A percentile compares a stretch with the other conserved stretches of the same genome.
Evolutionary conservation across 106 monocot species (phyloP).

Genomic region (Phalaenopsis equestris): DNA sequence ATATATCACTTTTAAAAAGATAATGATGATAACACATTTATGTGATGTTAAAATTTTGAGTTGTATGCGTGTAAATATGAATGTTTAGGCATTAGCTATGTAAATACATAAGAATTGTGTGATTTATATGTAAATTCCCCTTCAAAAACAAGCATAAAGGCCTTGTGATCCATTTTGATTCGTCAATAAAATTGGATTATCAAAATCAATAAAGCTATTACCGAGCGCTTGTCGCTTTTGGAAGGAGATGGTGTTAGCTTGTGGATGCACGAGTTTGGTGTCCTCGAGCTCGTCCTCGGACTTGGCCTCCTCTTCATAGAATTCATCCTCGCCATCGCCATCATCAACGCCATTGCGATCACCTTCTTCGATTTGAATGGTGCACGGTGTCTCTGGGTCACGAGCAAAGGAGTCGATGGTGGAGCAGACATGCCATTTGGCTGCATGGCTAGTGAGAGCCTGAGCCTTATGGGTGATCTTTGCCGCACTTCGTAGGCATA

Average conservation of each 20-base stretch:
- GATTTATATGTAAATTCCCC: no score
- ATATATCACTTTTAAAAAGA: no score
- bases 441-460: slow-evolving; percentile 58
- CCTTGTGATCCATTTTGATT: no score
- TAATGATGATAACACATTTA: no score
- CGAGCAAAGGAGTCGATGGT: slow-evolving; percentile 38
- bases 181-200: no score
- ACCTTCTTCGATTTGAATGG: not conserved
- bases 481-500: slow-evolving; percentile 54
- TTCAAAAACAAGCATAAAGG: no score
- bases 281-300: slow-evolving; percentile 48
- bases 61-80: no score
- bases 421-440: slow-evolving; percentile 56
- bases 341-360: not conserved
- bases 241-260: slow-evolving; percentile 55
- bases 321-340: slow-evolving; percentile 11
- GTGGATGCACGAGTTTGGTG: slow-evolving; percentile 31
- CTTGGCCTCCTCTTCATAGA: slow-evolving; percentile 13
- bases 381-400: slow-evolving; percentile 25
- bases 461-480: slow-evolving; percentile 76
- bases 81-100: no score
- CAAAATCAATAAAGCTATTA: not conserved
- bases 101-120: no score
- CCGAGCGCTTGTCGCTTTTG: slow-evolving; percentile 94
- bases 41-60: no score